A percentile compares a stretch with the other conserved stretches of the same genome.
These are phyloP conservation scores for Chrysoporthe deuterocubensis DNA, from an alignment of 2,329 filamentous ascomycete species.

Conservation along the genomic window DNA sequence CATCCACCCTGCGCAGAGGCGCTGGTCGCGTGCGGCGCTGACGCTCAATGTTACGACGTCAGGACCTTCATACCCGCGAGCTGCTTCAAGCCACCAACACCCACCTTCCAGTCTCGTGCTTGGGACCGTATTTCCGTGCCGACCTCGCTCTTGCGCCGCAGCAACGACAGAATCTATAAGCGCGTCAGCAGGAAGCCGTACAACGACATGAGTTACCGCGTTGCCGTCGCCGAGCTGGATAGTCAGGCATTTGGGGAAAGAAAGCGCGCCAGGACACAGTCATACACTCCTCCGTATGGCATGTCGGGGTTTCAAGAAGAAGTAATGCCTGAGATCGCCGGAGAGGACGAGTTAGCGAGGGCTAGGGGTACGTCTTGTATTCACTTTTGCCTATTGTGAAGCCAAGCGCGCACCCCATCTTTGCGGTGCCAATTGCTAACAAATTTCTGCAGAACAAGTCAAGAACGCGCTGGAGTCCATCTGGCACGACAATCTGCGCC, in stretches of 20 bases:
- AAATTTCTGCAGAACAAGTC: conserved; percentile 13
- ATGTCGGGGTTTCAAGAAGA: conserved; percentile 38
- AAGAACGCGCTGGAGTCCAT: conserved; percentile 20
- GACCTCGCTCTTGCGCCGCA: conserved; percentile 22
- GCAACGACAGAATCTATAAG: conserved; percentile 38
- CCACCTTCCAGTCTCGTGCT: conserved; percentile 29
- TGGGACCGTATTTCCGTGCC: conserved; percentile 41
- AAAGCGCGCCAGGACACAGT: conserved; percentile 39
- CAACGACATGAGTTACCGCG: conserved; percentile 27
- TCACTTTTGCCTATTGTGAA: not conserved
- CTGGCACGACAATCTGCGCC: conserved; percentile 18
- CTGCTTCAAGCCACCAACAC: conserved; percentile 32
- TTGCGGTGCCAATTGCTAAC: not conserved
- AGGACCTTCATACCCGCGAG: conserved; percentile 33
- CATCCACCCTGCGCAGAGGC: not conserved
- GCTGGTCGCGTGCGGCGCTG: not conserved
- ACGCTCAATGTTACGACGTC: not conserved
- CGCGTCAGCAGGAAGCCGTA: conserved; percentile 33
- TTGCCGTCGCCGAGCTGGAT: conserved; percentile 38
- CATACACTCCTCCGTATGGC: conserved; percentile 39
- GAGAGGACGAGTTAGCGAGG: conserved; percentile 30
- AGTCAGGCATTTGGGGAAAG: conserved; percentile 39
- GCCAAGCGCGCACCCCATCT: not conserved
- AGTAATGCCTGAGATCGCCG: conserved; percentile 14
- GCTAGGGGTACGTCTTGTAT: conserved; percentile 34